phyloP scores from a whole-genome alignment of 1,284 basidiomycete species.

The Ceratorhiza oryzae-sativae region DNA sequence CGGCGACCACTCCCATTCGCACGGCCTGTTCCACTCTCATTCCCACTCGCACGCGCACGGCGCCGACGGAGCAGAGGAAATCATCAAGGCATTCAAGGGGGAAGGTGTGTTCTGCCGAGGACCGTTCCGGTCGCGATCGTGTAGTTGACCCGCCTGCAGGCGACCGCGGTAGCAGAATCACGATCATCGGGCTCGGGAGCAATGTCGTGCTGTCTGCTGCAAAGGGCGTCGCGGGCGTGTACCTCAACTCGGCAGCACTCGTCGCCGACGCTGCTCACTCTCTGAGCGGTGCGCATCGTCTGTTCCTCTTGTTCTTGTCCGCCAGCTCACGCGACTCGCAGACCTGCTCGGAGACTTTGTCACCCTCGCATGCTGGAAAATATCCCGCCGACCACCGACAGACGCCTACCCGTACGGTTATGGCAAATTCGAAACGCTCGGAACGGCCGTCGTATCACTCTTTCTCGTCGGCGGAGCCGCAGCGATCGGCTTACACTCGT shows the following conservation, averaged over 20 bases:
- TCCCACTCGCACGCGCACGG: slow-evolving; percentile 27
- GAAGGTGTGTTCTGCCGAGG: neutral
- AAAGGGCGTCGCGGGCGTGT: slow-evolving; percentile 88
- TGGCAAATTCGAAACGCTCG: slow-evolving; percentile 93
- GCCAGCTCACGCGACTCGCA: slow-evolving; percentile 46
- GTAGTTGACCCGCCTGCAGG: slow-evolving; percentile 52
- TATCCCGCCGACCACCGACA: slow-evolving; percentile 82
- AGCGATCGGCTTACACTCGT: slow-evolving; percentile 93
- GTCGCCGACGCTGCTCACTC: slow-evolving; percentile 96
- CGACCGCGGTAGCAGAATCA: slow-evolving; percentile 84
- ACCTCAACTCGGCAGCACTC: slow-evolving; percentile 85
- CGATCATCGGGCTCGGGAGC: slow-evolving; percentile 82
- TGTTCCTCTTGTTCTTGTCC: slow-evolving; percentile 42
- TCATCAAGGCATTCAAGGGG: slow-evolving; percentile 34
- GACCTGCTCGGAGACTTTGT: slow-evolving; percentile 92
- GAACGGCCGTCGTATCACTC: slow-evolving; percentile 74
- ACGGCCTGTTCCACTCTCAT: slow-evolving; percentile 53
- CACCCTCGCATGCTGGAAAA: slow-evolving; percentile 89
- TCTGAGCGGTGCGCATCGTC: slow-evolving; percentile 70
- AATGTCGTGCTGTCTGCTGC: slow-evolving; percentile 84
- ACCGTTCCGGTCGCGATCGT: slow-evolving; percentile 28
- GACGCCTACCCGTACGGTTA: slow-evolving; percentile 84
- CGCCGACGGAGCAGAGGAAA: slow-evolving; percentile 37
- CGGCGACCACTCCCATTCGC: slow-evolving; percentile 67
- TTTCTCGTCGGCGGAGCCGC: slow-evolving; percentile 77